Base-by-base conservation (phyloP, 345 rosid genomes). In the Gossypium sturtianum region DNA sequence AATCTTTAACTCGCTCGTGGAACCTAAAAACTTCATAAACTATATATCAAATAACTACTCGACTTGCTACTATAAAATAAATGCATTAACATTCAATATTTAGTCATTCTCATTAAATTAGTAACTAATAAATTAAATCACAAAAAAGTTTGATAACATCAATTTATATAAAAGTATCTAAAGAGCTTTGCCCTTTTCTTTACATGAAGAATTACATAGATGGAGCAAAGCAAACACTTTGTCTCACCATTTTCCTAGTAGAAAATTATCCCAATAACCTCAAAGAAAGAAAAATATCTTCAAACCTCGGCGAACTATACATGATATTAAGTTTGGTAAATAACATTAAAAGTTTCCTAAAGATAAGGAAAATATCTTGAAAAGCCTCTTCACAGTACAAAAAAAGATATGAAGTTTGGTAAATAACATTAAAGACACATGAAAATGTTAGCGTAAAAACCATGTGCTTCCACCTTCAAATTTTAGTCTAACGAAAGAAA, bases 401-500 rank as follows among this genome's bases (percentile, higher is more conserved):
- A 12, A 22, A 66, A 51, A 0, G 54, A 49, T 15, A 27, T 25
- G 2, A 51, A 27, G 59, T 51, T 69, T 2, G 45, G 72, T 51
- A 29, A 70, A 70, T 70, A 10, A 4, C 73, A 52, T 52, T 52
- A 10, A 11, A 29, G 61, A 57, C 17, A 70, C 60, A 52, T 52
- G 47, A 11, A 57, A 29, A 17, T 70, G 73, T 70, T 51, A 52
- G 47, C 45, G 10, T 27, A 59, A 29, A 51, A 51, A 29, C 47
- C 60, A 29, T 52, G 60, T 51, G 60, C 29, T 70, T 52, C 60
- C 44, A 51, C 47, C 27, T 70, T 70, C 23, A 52, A 70, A 52
- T 16, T 3, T 64, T 41, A 41, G 69, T 64, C 15, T 12, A 51
- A 49, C 2, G 62, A 51, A 69, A 27, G 44, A 54, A 69, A 27